A percentile compares a stretch with the other conserved stretches of the same genome.
Conservation (phyloP, 2,329 filamentous ascomycete genomes). For the Leptographium galeiforme region DNA sequence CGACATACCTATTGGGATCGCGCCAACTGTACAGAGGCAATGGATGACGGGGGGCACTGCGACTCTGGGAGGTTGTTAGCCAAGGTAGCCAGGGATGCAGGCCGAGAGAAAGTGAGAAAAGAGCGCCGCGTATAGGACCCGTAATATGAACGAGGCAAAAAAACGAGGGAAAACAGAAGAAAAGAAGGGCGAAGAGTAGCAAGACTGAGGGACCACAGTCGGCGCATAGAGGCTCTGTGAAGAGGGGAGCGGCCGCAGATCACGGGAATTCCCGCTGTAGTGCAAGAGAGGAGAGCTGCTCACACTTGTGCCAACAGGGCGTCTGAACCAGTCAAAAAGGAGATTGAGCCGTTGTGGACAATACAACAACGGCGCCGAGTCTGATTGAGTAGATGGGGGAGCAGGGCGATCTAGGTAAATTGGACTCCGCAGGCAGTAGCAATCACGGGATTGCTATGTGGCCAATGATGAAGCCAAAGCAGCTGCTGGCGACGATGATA, state of each 20-base stretch:
- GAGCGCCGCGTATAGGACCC: not conserved
- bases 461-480: slow-evolving; percentile 15
- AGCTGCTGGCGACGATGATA: slow-evolving; percentile 36
- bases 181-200: not conserved
- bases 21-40: not conserved
- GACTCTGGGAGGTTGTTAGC: not conserved
- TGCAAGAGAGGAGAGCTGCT: not conserved
- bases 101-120: not conserved
- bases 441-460: slow-evolving; percentile 38
- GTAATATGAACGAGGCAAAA: not conserved
- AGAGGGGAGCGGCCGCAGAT: not conserved
- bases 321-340: not conserved
- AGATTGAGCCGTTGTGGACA: not conserved
- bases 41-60: not conserved
- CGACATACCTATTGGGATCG: not conserved
- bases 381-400: slow-evolving; percentile 3
- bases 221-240: not conserved
- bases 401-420: not conserved
- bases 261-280: not conserved
- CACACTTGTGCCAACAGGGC: not conserved
- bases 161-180: not conserved
- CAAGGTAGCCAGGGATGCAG: not conserved
- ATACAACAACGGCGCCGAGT: not conserved
- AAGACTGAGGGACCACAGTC: not conserved
- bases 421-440: slow-evolving; percentile 26